Percentiles rank a stretch among this genome's conserved stretches.
Evolutionary conservation across 176 grass and related monocot genomes (phyloP).

Genomic region (Oryza officinalis): DNA sequence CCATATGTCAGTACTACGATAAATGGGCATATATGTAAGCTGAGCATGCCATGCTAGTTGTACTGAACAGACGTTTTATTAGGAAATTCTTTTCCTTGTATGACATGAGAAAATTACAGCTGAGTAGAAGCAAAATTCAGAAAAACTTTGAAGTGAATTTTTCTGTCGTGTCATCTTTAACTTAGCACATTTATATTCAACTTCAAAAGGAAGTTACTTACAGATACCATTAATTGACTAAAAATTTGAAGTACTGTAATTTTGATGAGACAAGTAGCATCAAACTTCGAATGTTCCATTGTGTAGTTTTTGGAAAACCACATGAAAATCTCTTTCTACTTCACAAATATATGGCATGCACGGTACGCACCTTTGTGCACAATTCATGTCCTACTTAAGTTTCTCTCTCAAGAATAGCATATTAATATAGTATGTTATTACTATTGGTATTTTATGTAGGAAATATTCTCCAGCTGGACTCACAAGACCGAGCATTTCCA

Average conservation of each 20-base stretch:
- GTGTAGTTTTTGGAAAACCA: neutral
- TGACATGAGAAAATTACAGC: neutral
- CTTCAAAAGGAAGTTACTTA: too few species aligned
- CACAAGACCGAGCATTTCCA: constrained; percentile 94
- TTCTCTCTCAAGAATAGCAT: too few species aligned
- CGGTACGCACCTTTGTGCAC: neutral
- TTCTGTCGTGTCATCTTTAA: neutral
- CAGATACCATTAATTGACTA: neutral
- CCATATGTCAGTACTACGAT: neutral
- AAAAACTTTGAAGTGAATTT: neutral
- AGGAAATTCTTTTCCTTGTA: neutral
- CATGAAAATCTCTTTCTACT: neutral
- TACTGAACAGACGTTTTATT: neutral
- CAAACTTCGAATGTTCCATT: neutral
- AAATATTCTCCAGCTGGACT: constrained; percentile 92
- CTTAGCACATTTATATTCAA: too few species aligned
- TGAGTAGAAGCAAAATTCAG: neutral
- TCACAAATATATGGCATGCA: neutral
- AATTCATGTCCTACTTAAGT: neutral
- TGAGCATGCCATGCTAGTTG: neutral
- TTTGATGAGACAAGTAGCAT: neutral
- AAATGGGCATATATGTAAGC: neutral
- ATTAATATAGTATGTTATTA: neutral
- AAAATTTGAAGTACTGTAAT: neutral
- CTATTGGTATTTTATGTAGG: constrained; percentile 43